Percentiles rank a stretch among this genome's conserved stretches.
Evolutionary conservation across 2,329 filamentous ascomycete genomes (phyloP).

Genomic region (Tricladium varicosporioides): DNA sequence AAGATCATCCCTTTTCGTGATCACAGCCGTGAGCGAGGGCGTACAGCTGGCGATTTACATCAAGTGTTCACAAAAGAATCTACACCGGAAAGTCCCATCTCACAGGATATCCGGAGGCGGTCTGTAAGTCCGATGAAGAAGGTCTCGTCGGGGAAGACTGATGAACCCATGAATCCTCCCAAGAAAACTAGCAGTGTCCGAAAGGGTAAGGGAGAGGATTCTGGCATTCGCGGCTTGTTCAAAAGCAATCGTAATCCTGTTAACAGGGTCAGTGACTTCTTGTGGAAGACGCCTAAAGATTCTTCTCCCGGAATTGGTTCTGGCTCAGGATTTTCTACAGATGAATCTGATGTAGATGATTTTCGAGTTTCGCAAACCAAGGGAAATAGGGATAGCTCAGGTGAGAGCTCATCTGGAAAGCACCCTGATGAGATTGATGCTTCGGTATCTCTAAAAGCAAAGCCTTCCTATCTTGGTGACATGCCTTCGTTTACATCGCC

Average conservation of each 20-base stretch:
- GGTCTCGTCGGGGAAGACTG: conserved; percentile 37
- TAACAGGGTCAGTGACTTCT: conserved; percentile 57
- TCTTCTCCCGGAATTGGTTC: conserved; percentile 38
- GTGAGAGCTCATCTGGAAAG: conserved; percentile 35
- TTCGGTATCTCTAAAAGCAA: conserved; percentile 15
- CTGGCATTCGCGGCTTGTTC: conserved; percentile 70
- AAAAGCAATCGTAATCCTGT: conserved; percentile 69
- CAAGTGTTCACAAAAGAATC: conserved; percentile 21
- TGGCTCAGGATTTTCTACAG: conserved; percentile 43
- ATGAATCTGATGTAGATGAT: conserved; percentile 46
- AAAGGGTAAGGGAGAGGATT: conserved; percentile 44
- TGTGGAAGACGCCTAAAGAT: conserved; percentile 53
- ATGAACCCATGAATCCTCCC: conserved; percentile 48
- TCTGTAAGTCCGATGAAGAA: conserved; percentile 41
- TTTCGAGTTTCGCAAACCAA: conserved; percentile 38
- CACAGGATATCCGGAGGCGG: conserved; percentile 17
- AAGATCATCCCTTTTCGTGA: conserved; percentile 37
- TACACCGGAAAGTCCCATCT: conserved; percentile 24
- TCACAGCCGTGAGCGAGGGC: conserved; percentile 46
- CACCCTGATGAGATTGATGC: conserved; percentile 16
- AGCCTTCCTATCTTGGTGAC: conserved; percentile 23
- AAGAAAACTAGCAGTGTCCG: conserved; percentile 50
- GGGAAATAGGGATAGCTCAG: conserved; percentile 39
- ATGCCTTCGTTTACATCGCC: conserved; percentile 52
- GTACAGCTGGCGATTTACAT: conserved; percentile 34